phyloP scores from a whole-genome alignment of 768 basidiomycete species.

The Termitomyces sp. region DNA sequence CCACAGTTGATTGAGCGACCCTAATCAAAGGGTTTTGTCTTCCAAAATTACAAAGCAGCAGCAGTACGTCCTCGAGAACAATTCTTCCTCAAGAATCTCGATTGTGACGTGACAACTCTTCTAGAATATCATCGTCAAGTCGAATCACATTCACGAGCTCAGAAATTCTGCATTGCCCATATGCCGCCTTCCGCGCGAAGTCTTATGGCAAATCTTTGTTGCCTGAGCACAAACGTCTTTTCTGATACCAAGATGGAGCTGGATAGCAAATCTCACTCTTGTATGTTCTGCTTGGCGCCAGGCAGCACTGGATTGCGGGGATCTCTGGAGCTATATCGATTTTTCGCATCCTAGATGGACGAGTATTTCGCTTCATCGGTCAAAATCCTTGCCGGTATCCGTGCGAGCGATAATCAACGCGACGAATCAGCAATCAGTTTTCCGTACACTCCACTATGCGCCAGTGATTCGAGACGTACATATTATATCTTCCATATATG shows the following conservation, averaged over 20 bases:
- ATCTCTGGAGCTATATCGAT: slow-evolving; percentile 33
- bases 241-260: slow-evolving; percentile 24
- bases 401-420: slow-evolving; percentile 24
- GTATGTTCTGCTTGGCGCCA: slow-evolving; percentile 33
- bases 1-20: background rate
- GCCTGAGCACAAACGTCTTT: slow-evolving; percentile 16
- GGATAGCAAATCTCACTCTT: slow-evolving; percentile 26
- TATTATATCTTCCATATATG: slow-evolving; percentile 26
- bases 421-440: slow-evolving; percentile 23
- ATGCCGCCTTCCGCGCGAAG: slow-evolving; percentile 23
- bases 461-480: slow-evolving; percentile 29
- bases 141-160: slow-evolving; percentile 10
- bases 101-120: background rate
- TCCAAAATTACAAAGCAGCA: background rate
- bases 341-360: slow-evolving; percentile 30
- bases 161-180: slow-evolving; percentile 5
- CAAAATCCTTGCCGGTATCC: slow-evolving; percentile 25
- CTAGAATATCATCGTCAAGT: slow-evolving; percentile 11
- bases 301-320: slow-evolving; percentile 23
- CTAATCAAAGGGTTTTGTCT: background rate
- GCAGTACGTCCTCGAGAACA: background rate
- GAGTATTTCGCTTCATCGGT: slow-evolving; percentile 23
- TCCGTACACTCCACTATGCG: slow-evolving; percentile 27
- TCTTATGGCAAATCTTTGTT: slow-evolving; percentile 25
- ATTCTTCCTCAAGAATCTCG: background rate